Evolutionary conservation across 2,329 filamentous ascomycete genomes (phyloP).

Genomic region (Apiospora phragmitis): DNA sequence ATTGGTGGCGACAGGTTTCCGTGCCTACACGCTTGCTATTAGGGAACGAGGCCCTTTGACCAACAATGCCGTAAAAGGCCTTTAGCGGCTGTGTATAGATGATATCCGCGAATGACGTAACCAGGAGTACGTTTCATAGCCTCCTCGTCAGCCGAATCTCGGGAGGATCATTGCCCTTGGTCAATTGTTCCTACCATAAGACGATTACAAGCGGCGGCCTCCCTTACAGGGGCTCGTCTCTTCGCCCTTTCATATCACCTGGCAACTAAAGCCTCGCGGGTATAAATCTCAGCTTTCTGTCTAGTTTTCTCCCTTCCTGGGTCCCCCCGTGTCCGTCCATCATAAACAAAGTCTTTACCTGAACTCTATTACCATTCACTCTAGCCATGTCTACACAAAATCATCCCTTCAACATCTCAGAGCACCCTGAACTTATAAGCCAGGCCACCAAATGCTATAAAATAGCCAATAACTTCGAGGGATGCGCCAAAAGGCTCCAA

Average conservation of each 20-base stretch:
- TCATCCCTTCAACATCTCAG: not conserved
- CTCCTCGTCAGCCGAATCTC: not conserved
- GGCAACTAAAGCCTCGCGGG: not conserved
- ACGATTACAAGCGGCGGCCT: not conserved
- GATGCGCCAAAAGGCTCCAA: no score
- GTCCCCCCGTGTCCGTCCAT: not conserved
- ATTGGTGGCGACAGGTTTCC: no score
- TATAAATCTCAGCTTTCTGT: not conserved
- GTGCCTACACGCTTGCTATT: no score
- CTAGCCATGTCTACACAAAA: not conserved
- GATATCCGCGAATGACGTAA: not conserved
- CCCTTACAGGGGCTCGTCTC: not conserved
- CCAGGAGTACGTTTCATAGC: not conserved
- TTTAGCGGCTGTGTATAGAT: not conserved
- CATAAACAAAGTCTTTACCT: not conserved
- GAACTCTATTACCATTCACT: not conserved
- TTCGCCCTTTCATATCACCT: not conserved
- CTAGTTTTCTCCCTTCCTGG: not conserved
- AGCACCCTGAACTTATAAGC: no score
- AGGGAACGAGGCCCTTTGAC: no score
- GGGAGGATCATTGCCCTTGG: not conserved
- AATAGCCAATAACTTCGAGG: no score
- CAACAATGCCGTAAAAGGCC: no score
- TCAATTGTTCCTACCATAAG: not conserved
- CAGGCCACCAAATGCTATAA: no score